Evolutionary conservation across 2,329 filamentous ascomycete genomes (phyloP).

Genomic region (Cytospora mali): DNA sequence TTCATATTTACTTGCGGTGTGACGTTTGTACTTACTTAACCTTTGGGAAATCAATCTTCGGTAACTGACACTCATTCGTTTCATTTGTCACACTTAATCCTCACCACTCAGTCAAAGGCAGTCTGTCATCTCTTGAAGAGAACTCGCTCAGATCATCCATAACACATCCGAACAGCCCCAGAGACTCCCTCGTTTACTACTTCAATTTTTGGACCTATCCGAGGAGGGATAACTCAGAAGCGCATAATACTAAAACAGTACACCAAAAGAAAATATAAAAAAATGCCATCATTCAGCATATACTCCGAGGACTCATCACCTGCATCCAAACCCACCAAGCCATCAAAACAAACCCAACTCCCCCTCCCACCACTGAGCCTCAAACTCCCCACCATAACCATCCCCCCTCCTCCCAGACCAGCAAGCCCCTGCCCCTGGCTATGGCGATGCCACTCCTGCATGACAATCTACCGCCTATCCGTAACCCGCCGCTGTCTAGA

Average conservation of each 20-base stretch:
- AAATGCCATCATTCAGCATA: background rate
- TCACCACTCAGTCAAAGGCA: background rate
- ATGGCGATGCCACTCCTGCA: conserved; percentile 42
- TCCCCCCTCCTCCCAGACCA: conserved; percentile 9
- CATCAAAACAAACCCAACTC: background rate
- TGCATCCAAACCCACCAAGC: background rate
- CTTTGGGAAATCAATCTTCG: too few species aligned
- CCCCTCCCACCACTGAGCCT: background rate
- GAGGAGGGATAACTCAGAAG: too few species aligned
- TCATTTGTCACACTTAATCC: background rate
- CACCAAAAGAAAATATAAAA: background rate
- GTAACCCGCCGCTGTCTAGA: conserved; percentile 44
- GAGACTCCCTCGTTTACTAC: background rate
- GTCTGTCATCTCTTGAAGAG: background rate
- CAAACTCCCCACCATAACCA: background rate
- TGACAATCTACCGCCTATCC: conserved; percentile 33
- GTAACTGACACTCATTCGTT: background rate
- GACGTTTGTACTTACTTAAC: too few species aligned
- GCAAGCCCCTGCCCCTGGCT: conserved; percentile 33
- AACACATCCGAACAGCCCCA: background rate
- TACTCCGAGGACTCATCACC: background rate
- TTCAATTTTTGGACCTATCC: too few species aligned
- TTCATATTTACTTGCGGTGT: background rate
- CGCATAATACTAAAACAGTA: too few species aligned
- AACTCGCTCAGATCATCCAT: background rate